Base-by-base conservation (phyloP, 2,329 filamentous ascomycete genomes). In the Zopfia rhizophila region DNA sequence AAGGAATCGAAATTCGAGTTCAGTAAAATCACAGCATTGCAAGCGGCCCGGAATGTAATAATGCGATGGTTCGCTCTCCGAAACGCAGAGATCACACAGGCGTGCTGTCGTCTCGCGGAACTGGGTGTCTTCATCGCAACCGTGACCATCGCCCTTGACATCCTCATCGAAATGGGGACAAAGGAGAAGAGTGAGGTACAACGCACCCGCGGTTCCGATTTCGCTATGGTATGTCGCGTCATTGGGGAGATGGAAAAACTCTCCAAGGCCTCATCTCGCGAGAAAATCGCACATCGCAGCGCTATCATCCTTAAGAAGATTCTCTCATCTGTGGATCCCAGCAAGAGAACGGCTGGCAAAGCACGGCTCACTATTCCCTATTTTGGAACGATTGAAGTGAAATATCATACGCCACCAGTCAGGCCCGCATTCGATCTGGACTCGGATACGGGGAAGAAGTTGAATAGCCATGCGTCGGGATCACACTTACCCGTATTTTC, bases 11-110 rank as follows among this genome's bases (percentile, higher is more conserved):
- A 66, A 13, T 71, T 65, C 50, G 66, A 68, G 4, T 71, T 60
- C 47, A 66, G 62, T 1, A 70, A 70, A 33, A 56, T 69, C 33
- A 66, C 66, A 1, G 68, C 64, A 3, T 43, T 70, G 14, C 66
- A 69, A 36, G 61, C 66, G 7, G 65, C 65, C 33, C 68, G 68
- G 3, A 68, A 69, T 48, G 51, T 71, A 11, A 43, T 70, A 21
- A 66, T 70, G 66, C 45, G 68, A 36, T 71, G 66, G 66, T 69
- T 71, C 38, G 68, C 66, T 2, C 58, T 71, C 4, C 60, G 66
- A 18, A 70, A 69, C 31, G 61, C 66, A 4, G 48, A 46, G 39
- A 68, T 69, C 37, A 70, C 66, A 7, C 66, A 70, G 45, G 65
- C 66, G 1, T 70, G 64, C 43, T 68, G 60, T 24, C 63, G 66